A percentile compares a stretch with the other conserved stretches of the same genome.
phyloP scores from a whole-genome alignment of 768 basidiomycete species.

The Tricholoma bakamatsutake region DNA sequence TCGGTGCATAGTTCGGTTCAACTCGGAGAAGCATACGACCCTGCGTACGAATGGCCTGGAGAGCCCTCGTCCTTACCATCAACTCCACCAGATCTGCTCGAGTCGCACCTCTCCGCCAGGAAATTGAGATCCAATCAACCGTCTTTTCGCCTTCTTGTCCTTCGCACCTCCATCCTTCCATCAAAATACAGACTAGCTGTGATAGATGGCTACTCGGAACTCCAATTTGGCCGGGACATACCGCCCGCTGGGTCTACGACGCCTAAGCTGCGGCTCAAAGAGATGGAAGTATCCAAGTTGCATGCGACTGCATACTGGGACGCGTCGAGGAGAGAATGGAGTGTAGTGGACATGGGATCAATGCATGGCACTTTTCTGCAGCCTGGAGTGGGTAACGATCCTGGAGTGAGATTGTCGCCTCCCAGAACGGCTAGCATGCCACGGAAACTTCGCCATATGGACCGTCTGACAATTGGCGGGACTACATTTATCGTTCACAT shows the following conservation, averaged over 20 bases:
- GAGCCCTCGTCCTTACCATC: constrained; percentile 16
- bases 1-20: not conserved
- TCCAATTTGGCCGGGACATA: constrained; percentile 71
- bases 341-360: constrained; percentile 79
- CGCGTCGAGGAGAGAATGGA: constrained; percentile 51
- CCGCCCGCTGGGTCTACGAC: constrained; percentile 42
- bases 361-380: constrained; percentile 75
- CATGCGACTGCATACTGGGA: constrained; percentile 79
- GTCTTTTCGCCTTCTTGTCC: constrained; percentile 46
- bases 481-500: constrained; percentile 70
- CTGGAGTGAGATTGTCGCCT: constrained; percentile 53
- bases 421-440: constrained; percentile 67
- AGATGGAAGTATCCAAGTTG: constrained; percentile 79
- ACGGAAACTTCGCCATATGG: constrained; percentile 54
- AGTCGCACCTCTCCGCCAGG: constrained; percentile 4
- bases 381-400: constrained; percentile 15
- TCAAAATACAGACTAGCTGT: constrained; percentile 35
- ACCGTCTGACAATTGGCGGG: constrained; percentile 60
- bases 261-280: constrained; percentile 70
- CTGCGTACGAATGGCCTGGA: constrained; percentile 54
- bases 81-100: constrained; percentile 3
- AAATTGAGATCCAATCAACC: constrained; percentile 21
- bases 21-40: constrained; percentile 34
- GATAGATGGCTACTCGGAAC: constrained; percentile 48
- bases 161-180: constrained; percentile 57